Evolutionary conservation across 2,329 filamentous ascomycete genomes (phyloP).

Genomic region (Thelonectria discophora): DNA sequence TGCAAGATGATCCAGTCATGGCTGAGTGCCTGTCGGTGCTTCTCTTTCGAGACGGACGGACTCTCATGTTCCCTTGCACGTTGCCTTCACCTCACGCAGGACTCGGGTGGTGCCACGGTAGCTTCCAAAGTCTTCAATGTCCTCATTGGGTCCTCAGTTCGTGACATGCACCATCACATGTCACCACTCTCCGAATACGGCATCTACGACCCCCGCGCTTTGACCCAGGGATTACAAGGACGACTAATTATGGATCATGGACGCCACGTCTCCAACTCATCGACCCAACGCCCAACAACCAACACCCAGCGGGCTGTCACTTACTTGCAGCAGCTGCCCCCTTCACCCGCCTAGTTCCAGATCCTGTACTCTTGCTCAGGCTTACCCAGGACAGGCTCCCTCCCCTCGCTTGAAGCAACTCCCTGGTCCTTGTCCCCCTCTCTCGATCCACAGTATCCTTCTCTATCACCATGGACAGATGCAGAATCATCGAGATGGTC

Average conservation of each 20-base stretch:
- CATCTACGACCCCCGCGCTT: background rate
- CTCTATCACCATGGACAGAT: slow-evolving; percentile 24
- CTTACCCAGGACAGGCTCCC: slow-evolving; percentile 8
- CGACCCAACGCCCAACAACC: background rate
- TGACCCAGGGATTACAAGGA: background rate
- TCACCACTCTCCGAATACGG: background rate
- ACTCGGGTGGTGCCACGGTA: slow-evolving; percentile 15
- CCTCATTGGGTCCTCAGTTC: background rate
- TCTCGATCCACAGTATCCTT: slow-evolving; percentile 18
- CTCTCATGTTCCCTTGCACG: background rate
- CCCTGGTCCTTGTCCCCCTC: slow-evolving; percentile 8
- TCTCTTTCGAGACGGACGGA: background rate
- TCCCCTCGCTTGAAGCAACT: background rate
- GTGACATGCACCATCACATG: background rate
- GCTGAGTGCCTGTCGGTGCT: no score
- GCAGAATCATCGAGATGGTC: slow-evolving; percentile 26
- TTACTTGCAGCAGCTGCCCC: slow-evolving; percentile 8
- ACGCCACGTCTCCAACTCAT: slow-evolving; percentile 17
- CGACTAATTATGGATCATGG: slow-evolving; percentile 5
- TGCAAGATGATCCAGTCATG: no score
- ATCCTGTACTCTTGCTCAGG: slow-evolving; percentile 8
- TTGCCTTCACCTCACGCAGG: slow-evolving; percentile 10
- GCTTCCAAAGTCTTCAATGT: background rate
- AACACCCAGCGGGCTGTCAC: slow-evolving; percentile 11
- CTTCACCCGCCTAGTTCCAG: slow-evolving; percentile 5